Evolutionary conservation across 1,284 basidiomycete species (phyloP).

Genomic region (Lentinula novae-zelandiae): DNA sequence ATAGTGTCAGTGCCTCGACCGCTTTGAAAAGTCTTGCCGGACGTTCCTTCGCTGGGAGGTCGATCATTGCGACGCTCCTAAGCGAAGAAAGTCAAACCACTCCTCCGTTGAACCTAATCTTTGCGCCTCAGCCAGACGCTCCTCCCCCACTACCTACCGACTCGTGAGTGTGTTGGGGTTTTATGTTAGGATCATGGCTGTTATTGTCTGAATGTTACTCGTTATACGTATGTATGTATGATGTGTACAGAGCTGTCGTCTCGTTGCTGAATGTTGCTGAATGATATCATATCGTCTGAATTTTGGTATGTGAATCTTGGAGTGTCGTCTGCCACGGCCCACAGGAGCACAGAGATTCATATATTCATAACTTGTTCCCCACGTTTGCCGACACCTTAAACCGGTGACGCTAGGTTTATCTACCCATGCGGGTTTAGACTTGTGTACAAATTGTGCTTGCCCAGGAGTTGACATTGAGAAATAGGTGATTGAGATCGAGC

Average conservation of each 20-base stretch:
- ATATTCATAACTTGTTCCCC: no score
- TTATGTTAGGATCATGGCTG: background rate
- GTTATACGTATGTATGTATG: background rate
- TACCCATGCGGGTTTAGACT: no score
- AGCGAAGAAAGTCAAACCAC: conserved; percentile 80
- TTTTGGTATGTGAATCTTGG: no score
- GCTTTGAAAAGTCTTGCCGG: conserved; percentile 87
- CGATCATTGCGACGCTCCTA: conserved; percentile 80
- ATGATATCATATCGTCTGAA: background rate
- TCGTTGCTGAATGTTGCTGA: background rate
- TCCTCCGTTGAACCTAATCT: conserved; percentile 73
- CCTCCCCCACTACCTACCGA: conserved; percentile 63
- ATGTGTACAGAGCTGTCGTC: background rate
- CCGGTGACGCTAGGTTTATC: no score
- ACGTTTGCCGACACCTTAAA: no score
- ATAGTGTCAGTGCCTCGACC: conserved; percentile 55
- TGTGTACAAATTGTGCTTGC: no score
- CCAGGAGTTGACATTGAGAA: no score
- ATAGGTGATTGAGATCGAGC: no score
- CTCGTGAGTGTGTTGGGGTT: background rate
- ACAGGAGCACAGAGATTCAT: no score
- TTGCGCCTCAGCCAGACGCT: conserved; percentile 77
- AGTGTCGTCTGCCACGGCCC: no score
- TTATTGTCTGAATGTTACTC: background rate
- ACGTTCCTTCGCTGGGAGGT: conserved; percentile 87